phyloP scores from a whole-genome alignment of 176 grass and related monocot species.

The Juncus effusus region DNA sequence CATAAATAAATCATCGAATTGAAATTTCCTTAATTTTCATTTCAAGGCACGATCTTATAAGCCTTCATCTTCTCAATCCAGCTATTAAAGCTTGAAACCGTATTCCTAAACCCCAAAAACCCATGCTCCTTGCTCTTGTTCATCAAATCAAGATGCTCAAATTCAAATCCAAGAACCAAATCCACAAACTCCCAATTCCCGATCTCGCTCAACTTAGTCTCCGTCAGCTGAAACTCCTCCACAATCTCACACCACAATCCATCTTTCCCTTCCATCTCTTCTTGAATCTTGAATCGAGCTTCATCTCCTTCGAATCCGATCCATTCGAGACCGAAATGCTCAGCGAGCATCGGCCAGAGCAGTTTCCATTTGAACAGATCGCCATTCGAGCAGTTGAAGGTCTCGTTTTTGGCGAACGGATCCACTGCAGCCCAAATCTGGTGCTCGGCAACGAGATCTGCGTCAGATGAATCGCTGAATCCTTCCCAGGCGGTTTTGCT shows the following conservation, averaged over 20 bases:
- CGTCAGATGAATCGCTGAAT: constrained; percentile 65
- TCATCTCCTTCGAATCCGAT: constrained; percentile 65
- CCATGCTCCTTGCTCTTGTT: constrained; percentile 98
- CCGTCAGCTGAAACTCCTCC: constrained; percentile 43
- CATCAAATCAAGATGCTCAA: constrained; percentile 56
- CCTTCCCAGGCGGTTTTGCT: constrained; percentile 44
- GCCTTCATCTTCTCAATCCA: constrained; percentile 81
- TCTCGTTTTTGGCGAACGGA: constrained; percentile 66
- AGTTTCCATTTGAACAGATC: constrained; percentile 87
- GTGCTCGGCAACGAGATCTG: constrained; percentile 78
- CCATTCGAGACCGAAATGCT: constrained; percentile 61
- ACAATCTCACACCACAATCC: constrained; percentile 60
- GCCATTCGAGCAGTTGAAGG: constrained; percentile 84
- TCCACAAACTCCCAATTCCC: constrained; percentile 70
- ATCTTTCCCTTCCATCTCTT: constrained; percentile 65
- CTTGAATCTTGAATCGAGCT: constrained; percentile 43
- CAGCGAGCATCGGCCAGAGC: constrained; percentile 60
- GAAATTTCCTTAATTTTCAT: not conserved
- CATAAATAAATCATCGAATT: not conserved
- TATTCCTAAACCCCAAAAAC: constrained; percentile 82
- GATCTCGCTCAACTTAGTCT: constrained; percentile 45
- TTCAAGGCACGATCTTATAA: constrained; percentile 71
- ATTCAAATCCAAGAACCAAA: constrained; percentile 8
- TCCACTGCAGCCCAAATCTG: constrained; percentile 88
- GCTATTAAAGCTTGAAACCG: constrained; percentile 49